Base-by-base conservation (phyloP, 2,329 filamentous ascomycete genomes). In the Phoma herbarum region DNA sequence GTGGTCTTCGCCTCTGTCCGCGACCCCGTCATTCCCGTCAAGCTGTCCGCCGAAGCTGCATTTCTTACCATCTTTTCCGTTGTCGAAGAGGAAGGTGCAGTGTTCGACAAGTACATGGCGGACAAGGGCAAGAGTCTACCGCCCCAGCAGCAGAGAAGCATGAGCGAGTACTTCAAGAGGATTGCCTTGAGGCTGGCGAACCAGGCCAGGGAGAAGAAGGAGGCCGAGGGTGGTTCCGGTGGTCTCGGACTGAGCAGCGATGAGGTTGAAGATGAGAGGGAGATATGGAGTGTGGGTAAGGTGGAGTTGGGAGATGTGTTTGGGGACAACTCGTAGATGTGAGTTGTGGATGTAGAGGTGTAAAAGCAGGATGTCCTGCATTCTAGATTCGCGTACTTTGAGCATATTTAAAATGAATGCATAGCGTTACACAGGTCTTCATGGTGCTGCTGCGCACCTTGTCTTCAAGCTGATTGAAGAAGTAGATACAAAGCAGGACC, bases 111-210 rank as follows among this genome's bases (percentile, higher is more conserved):
- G 79, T 98, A 93, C 78, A 88, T 97, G 81, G 83, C 86, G 10
- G 87, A 88, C 0, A 83, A 88, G 1, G 83, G 81, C 6, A 85
- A 86, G 49, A 85, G 87, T 3, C 78, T 97, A 59, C 83, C 88
- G 9, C 79, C 91, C 0, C 89, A 86, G 39, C 88, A 88, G 18
- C 95, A 96, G 84, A 86, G 94, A 67, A 93, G 90, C 76, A 97
- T 99, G 90, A 86, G 89, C 59, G 95, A 99, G 77, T 99, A 99
- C 80, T 98, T 98, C 81, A 97, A 97, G 84, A 85, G 95, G 41
- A 91, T 99, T 64, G 92, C 92, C 1, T 77, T 94, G 71, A 86
- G 93, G 67, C 80, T 98, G 20, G 94, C 91, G n/a, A 86, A 83
- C 18, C 95, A 98, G 76, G 93, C 91, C 1, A 86, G 92, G 62